Evolutionary conservation across 164 flowering plant genomes (phyloP).

Genomic region (Hamamelis virginiana): DNA sequence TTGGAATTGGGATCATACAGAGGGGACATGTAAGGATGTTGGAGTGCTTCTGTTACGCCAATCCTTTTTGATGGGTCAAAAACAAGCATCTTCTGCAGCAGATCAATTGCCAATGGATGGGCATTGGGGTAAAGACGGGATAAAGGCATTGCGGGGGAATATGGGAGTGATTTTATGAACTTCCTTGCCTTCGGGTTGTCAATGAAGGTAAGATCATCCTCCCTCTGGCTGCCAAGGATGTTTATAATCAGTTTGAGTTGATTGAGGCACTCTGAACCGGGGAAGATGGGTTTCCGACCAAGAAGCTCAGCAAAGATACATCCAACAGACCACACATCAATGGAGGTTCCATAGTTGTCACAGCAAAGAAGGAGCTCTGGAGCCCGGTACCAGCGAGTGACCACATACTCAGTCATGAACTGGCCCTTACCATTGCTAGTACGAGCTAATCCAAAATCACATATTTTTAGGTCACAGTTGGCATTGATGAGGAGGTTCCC

Average conservation of each 20-base stretch:
- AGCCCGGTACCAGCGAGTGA: constrained; percentile 96
- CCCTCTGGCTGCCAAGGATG: constrained; percentile 79
- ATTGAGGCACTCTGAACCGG: constrained; percentile 88
- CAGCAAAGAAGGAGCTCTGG: constrained; percentile 95
- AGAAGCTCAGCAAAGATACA: constrained; percentile 93
- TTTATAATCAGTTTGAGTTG: constrained; percentile 84
- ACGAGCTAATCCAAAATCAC: constrained; percentile 94
- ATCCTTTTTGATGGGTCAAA: constrained; percentile 93
- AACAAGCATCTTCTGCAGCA: constrained; percentile 77
- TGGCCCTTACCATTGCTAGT: constrained; percentile 74
- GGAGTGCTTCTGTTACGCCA: constrained; percentile 78
- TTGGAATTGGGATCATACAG: constrained; percentile 61
- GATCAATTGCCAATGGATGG: constrained; percentile 75
- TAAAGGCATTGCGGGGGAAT: constrained; percentile 52
- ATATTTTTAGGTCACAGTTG: constrained; percentile 88
- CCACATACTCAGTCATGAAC: constrained; percentile 97
- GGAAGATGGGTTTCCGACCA: constrained; percentile 85
- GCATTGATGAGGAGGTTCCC: constrained; percentile 90
- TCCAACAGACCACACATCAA: constrained; percentile 98
- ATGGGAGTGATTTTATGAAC: constrained; percentile 69
- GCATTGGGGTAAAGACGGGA: constrained; percentile 71
- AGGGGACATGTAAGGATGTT: constrained; percentile 84
- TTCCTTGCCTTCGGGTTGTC: constrained; percentile 80
- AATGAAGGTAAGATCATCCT: constrained; percentile 70
- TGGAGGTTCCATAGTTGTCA: constrained; percentile 88